Evolutionary conservation across 345 rosid genomes (phyloP), one percentile per base, ranked within the genome.

Genomic region (Citrus reticulata): DNA sequence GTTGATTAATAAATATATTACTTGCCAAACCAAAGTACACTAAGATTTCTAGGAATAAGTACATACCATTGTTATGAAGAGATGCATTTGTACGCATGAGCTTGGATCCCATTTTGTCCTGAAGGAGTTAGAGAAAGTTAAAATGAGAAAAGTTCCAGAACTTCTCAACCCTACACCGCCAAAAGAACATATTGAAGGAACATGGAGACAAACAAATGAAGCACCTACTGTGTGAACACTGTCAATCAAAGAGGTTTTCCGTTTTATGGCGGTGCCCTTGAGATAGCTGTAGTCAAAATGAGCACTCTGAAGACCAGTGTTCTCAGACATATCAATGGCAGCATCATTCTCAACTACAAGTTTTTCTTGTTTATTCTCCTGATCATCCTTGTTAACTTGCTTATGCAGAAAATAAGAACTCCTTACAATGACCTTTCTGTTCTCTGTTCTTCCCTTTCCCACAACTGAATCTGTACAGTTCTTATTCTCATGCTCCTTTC

Each of bases 371-470:
- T 82, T 75, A 69, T 80, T 75, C 49, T 79, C 87, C 78, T 68
- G 77, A 71, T 81, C 76, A 80, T 63, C 87, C 82, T 77, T 79
- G 40, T 73, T 78, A 30, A 7, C 84, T 79, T 89, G 85, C 82
- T 92, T 90, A 61, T 84, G 86, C 84, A 85, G 88, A 63, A 91
- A 92, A 83, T 86, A 95, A 39, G 87, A 80, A 88, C 98, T 92
- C 84, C 90, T 86, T 68, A 88, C 84, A 24, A 85, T 74, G 72
- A 82, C 89, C 88, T 88, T 91, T 64, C 80, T 79, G 82, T 68
- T 82, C 67, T 86, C 92, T 30, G 79, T 81, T 82, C 85, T 83
- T 68, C 76, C 83, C 85, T 85, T 86, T 39, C 75, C 88, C 49
- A 84, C 81, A 73, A 75, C 70, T 75, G 71, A 78, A 83, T 63